Conservation (phyloP, 208 protist genomes). For the Trypanosoma scelopori region DNA sequence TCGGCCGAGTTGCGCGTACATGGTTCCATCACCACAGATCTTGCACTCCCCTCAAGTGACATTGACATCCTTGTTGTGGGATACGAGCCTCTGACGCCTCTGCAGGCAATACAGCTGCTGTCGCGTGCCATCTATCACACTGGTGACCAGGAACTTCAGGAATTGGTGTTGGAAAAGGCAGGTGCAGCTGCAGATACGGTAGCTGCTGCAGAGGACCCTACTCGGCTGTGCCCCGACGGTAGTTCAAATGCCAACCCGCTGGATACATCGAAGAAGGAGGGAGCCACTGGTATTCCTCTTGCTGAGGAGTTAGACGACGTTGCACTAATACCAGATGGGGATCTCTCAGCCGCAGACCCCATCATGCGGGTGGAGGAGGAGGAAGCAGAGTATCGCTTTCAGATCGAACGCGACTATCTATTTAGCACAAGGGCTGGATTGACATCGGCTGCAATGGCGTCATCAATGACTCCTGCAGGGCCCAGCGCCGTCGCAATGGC, state of each 20-base stretch:
- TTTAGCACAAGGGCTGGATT: slow-evolving; percentile 53
- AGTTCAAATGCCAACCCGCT: not conserved
- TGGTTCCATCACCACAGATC: slow-evolving; percentile 72
- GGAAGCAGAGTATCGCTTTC: slow-evolving; percentile 71
- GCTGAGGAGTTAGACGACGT: slow-evolving; percentile 4
- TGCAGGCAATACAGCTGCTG: slow-evolving; percentile 69
- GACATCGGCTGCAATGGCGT: slow-evolving; percentile 8
- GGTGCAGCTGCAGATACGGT: not conserved
- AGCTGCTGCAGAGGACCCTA: not conserved
- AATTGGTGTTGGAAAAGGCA: slow-evolving; percentile 18
- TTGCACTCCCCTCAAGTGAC: slow-evolving; percentile 76
- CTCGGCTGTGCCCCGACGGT: not conserved
- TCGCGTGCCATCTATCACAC: slow-evolving; percentile 56
- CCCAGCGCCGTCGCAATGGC: slow-evolving; percentile 12
- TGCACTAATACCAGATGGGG: slow-evolving; percentile 5
- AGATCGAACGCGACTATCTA: slow-evolving; percentile 82
- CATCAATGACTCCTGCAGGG: slow-evolving; percentile 3
- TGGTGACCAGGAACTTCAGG: slow-evolving; percentile 38
- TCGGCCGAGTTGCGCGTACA: slow-evolving; percentile 64
- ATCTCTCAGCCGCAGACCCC: slow-evolving; percentile 9
- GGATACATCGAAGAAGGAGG: not conserved
- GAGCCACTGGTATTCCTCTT: not conserved
- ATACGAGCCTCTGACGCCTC: slow-evolving; percentile 65
- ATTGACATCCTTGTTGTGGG: slow-evolving; percentile 78
- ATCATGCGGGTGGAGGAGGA: slow-evolving; percentile 52